These are phyloP conservation scores for Canariomyces notabilis DNA, from an alignment of 2,329 filamentous ascomycete genomes.

Conservation along the genomic window DNA sequence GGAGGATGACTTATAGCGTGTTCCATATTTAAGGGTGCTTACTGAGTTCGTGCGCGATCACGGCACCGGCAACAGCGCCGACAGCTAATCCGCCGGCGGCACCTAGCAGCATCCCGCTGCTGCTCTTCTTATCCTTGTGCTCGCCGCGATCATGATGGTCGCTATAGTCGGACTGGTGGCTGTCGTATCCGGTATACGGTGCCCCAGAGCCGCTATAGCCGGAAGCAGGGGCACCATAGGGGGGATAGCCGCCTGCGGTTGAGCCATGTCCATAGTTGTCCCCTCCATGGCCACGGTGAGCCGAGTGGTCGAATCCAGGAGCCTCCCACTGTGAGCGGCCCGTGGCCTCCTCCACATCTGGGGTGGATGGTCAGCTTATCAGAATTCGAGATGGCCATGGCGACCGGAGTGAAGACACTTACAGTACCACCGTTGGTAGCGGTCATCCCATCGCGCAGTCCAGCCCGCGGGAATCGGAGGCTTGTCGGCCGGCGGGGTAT, in stretches of 20 bases:
- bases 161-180: no score
- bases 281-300: constrained; percentile 14
- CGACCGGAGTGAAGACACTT: constrained; percentile 1
- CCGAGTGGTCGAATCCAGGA: constrained; percentile 26
- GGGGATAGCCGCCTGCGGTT: no score
- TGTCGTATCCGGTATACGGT: no score
- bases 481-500: constrained; percentile 29
- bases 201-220: no score
- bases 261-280: constrained; percentile 12
- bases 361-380: constrained; percentile 2
- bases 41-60: constrained; percentile 53
- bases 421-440: constrained; percentile 50
- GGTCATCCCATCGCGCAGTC: constrained; percentile 51
- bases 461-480: constrained; percentile 50
- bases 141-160: no score
- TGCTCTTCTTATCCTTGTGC: constrained; percentile 38
- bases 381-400: background rate
- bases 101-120: constrained; percentile 49
- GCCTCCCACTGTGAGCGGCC: constrained; percentile 54
- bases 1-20: no score
- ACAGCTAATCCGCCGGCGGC: constrained; percentile 54
- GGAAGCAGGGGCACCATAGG: background rate
- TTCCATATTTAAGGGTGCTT: constrained; percentile 28
- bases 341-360: constrained; percentile 47
- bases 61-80: constrained; percentile 52